phyloP scores from a whole-genome alignment of 768 basidiomycete species.

The Agrocybe praecox region DNA sequence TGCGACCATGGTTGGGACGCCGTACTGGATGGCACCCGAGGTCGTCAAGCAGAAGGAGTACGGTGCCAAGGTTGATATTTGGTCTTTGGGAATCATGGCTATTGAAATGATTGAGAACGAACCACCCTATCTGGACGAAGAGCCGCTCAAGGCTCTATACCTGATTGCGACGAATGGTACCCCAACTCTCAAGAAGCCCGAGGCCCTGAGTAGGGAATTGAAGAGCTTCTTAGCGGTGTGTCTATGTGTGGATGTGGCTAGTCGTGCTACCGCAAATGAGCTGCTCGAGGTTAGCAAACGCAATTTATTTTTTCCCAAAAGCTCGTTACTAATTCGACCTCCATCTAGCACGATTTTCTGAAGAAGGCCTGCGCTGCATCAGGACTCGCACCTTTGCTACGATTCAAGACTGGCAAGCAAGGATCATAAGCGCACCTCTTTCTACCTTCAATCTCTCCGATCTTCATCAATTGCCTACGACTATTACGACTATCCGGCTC shows the following conservation, averaged over 20 bases:
- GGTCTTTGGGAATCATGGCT: conserved; percentile 97
- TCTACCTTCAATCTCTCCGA: too few species aligned
- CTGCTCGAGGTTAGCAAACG: conserved; percentile 68
- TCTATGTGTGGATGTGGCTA: conserved; percentile 94
- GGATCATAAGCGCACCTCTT: conserved; percentile 30
- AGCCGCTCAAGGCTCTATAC: conserved; percentile 92
- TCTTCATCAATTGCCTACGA: too few species aligned
- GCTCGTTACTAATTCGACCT: conserved; percentile 8
- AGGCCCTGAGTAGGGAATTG: conserved; percentile 86
- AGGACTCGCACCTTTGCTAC: conserved; percentile 83
- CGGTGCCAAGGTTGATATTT: conserved; percentile 95
- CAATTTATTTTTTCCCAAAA: not conserved
- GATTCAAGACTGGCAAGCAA: conserved; percentile 74
- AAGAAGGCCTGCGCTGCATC: conserved; percentile 83
- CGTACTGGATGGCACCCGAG: conserved; percentile 99
- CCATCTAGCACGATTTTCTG: conserved; percentile 87
- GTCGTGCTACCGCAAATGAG: conserved; percentile 88
- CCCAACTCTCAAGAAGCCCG: conserved; percentile 96
- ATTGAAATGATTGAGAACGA: conserved; percentile 99
- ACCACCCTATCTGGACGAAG: conserved; percentile 94
- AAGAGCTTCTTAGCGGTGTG: conserved; percentile 99
- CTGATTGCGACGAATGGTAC: conserved; percentile 98
- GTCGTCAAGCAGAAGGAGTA: conserved; percentile 98
- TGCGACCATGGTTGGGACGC: conserved; percentile 98
- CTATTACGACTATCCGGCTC: too few species aligned